Base-by-base conservation (phyloP, 805 yeast genomes). In the Wickerhamiella lipophila region DNA sequence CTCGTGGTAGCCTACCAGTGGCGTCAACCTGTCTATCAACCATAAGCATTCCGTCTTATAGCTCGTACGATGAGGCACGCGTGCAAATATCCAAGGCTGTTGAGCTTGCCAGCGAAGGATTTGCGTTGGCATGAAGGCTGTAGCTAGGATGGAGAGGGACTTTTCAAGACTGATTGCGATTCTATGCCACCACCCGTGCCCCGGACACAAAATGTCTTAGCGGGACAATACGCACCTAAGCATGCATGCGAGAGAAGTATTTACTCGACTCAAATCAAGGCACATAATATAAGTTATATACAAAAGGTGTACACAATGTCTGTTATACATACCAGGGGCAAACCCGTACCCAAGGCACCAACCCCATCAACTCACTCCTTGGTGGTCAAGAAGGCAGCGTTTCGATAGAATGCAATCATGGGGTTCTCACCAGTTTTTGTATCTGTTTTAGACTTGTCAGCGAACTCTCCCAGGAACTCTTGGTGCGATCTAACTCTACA, bases 401-500 rank as follows among this genome's bases (percentile, higher is more conserved):
- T 85, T 30, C 72, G 68, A 60, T 85, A 85, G 52, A 84, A 73
- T 46, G 81, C 81, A 49, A 84, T 61, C 87, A 85, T 77, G 12
- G 95, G 94, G 56, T 82, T 83, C 56, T 84, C 94, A 0, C 95
- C 94, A 29, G 76, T 75, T 56, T 73, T 76, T 0, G 92, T 81
- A 2, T 77, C 72, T 2, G 94, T 82, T 11, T 68, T 72, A 3
- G 77, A 79, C 2, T 73, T 50, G 58, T 81, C 86, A 0, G 83
- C 85, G 6, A 13, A 21, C 42, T 72, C 70, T 51, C 68, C 71
- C 54, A 85, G 61, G 54, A 83, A 85, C 15, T 77, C 83, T 6
- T 69, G 64, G 63, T 85, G 94, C 32, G 77, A 64, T 38, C 75
- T 69, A 0, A 75, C 73, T 47, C 65, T 66, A 13, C 79, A 72